phyloP scores from a whole-genome alignment of 2,329 filamentous ascomycete genomes.

The Lecanosticta acicola region DNA sequence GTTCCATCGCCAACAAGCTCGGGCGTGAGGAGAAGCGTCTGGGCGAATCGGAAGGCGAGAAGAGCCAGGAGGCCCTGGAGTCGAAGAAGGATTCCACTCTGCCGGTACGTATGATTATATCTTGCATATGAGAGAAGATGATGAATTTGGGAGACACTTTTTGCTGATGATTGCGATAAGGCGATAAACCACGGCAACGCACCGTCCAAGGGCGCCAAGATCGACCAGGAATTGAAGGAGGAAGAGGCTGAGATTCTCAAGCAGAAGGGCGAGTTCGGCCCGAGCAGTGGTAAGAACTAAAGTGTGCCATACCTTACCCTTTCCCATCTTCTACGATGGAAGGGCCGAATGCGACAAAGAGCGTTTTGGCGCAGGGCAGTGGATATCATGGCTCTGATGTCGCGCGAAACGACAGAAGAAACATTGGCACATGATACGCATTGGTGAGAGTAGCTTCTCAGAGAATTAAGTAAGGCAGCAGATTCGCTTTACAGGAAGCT shows the following conservation, averaged over 20 bases:
- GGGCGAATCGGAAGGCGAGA: slow-evolving; percentile 38
- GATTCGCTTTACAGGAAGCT: background rate
- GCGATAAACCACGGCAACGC: slow-evolving; percentile 66
- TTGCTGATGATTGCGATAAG: slow-evolving; percentile 28
- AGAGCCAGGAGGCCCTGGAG: slow-evolving; percentile 34
- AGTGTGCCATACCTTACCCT: background rate
- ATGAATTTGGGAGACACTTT: background rate
- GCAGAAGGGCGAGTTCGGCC: slow-evolving; percentile 51
- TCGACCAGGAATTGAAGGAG: slow-evolving; percentile 62
- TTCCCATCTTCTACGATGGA: too few relatives aligned
- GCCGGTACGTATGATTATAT: slow-evolving; percentile 28
- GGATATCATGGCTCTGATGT: background rate
- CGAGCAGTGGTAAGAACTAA: slow-evolving; percentile 13
- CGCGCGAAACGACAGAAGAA: background rate
- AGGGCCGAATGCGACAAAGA: too few relatives aligned
- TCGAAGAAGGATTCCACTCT: slow-evolving; percentile 56
- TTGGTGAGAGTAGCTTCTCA: background rate
- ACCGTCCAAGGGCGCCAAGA: slow-evolving; percentile 64
- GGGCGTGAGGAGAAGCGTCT: slow-evolving; percentile 56
- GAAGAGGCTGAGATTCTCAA: slow-evolving; percentile 62
- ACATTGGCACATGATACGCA: background rate
- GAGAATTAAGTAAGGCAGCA: background rate
- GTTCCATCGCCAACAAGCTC: slow-evolving; percentile 66
- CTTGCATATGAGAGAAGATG: background rate
- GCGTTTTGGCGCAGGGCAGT: background rate